A percentile compares a stretch with the other conserved stretches of the same genome.
phyloP scores from a whole-genome alignment of 768 basidiomycete species.

The Russula sp. region DNA sequence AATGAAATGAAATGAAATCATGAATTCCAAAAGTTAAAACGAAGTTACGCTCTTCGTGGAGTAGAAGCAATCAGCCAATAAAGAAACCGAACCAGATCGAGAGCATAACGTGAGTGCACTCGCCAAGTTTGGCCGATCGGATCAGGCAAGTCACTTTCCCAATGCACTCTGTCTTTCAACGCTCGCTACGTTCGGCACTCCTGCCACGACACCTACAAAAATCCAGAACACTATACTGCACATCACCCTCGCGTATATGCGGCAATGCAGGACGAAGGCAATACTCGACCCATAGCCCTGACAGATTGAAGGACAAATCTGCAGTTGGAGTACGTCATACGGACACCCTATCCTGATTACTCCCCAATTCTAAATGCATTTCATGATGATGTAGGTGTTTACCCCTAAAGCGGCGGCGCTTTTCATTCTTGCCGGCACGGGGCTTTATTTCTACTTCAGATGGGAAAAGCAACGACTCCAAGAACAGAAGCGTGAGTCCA shows the following conservation, averaged over 20 bases:
- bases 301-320: conserved; percentile 17
- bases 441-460: conserved; percentile 83
- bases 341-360: not conserved
- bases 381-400: conserved; percentile 60
- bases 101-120: too few relatives aligned
- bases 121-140: not conserved
- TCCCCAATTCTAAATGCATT: not conserved
- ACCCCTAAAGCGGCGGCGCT: conserved; percentile 78
- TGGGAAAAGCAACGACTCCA: conserved; percentile 75
- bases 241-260: not conserved
- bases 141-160: conserved; percentile 15
- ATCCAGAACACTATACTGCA: not conserved
- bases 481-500: conserved; percentile 62
- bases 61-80: not conserved
- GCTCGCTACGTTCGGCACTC: not conserved
- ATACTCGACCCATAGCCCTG: conserved; percentile 6
- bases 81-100: not conserved
- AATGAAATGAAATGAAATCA: not conserved
- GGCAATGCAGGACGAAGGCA: not conserved
- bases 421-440: conserved; percentile 78
- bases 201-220: not conserved
- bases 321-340: conserved; percentile 21
- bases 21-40: not conserved
- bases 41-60: not conserved
- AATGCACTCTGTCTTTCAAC: conserved; percentile 17